A percentile compares a stretch with the other conserved stretches of the same genome.
Evolutionary conservation across 805 yeast species (phyloP).

Genomic region (Komagataella kurtzmanii): DNA sequence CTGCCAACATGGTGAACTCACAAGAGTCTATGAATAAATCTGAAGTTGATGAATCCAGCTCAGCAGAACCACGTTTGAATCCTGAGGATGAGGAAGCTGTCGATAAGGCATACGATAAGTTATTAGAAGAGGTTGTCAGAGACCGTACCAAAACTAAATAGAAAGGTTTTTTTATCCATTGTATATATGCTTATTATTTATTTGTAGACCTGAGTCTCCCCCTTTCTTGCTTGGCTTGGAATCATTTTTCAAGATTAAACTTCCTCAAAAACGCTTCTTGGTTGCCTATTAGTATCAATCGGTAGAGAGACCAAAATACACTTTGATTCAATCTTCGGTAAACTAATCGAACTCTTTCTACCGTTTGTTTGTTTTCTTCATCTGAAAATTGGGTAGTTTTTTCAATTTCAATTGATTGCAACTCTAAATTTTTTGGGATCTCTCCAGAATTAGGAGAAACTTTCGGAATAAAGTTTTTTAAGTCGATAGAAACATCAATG

Average conservation of each 20-base stretch:
- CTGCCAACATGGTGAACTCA: constrained; percentile 7
- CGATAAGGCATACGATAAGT: constrained; percentile 52
- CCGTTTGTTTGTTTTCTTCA: not conserved
- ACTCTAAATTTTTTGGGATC: not conserved
- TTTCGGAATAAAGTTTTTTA: not conserved
- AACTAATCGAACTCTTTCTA: not conserved
- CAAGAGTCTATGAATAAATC: constrained; percentile 13
- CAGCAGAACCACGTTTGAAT: constrained; percentile 7
- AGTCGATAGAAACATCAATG: not conserved
- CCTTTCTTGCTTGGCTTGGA: not conserved
- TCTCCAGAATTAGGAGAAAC: not conserved
- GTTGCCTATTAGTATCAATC: not conserved
- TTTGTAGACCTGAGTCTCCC: not conserved
- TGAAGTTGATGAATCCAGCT: constrained; percentile 6
- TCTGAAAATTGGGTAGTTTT: not conserved
- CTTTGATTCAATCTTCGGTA: not conserved
- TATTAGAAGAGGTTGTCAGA: constrained; percentile 53
- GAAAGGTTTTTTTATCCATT: not conserved
- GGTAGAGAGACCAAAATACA: not conserved
- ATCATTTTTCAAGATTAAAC: not conserved
- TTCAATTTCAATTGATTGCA: not conserved
- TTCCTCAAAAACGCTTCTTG: not conserved
- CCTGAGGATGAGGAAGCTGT: constrained; percentile 10
- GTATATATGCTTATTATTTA: not conserved
- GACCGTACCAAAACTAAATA: constrained; percentile 34